Conservation (phyloP, 352 stramenopile species). For the Nothophytophthora sp. region DNA sequence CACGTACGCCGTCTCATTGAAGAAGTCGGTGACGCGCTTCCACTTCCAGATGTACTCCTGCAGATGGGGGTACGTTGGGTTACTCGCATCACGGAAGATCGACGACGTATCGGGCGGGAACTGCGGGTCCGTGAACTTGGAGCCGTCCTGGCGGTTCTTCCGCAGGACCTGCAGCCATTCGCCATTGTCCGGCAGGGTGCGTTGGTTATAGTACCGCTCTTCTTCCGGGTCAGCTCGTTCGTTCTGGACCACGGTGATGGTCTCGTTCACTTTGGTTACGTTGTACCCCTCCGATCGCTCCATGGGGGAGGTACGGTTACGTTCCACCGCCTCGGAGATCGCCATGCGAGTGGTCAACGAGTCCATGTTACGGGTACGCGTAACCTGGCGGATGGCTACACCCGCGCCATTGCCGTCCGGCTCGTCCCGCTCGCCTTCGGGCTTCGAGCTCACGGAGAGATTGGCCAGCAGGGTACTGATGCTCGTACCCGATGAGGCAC, state of each 20-base stretch:
- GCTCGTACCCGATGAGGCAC: slow-evolving; percentile 32
- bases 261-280: slow-evolving; percentile 70
- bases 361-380: slow-evolving; percentile 71
- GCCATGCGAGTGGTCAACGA: slow-evolving; percentile 65
- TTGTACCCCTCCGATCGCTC: slow-evolving; percentile 74
- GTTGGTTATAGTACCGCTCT: slow-evolving; percentile 72
- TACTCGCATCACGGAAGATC: slow-evolving; percentile 61
- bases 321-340: slow-evolving; percentile 72
- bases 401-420: slow-evolving; percentile 63
- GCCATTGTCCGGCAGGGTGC: slow-evolving; percentile 61
- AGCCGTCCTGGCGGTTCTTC: slow-evolving; percentile 63
- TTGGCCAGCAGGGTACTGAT: slow-evolving; percentile 69
- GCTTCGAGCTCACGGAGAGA: slow-evolving; percentile 47
- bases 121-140: slow-evolving; percentile 84
- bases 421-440: slow-evolving; percentile 55
- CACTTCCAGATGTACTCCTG: slow-evolving; percentile 83
- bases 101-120: slow-evolving; percentile 72
- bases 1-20: slow-evolving; percentile 82
- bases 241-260: slow-evolving; percentile 70
- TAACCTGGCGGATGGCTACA: slow-evolving; percentile 55
- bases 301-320: slow-evolving; percentile 53
- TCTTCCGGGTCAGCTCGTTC: slow-evolving; percentile 55
- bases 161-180: slow-evolving; percentile 80
- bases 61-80: slow-evolving; percentile 74
- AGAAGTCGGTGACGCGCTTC: slow-evolving; percentile 86